Evolutionary conservation across 2,329 filamentous ascomycete genomes (phyloP).

Genomic region (Trichoderma citrinoviride): DNA sequence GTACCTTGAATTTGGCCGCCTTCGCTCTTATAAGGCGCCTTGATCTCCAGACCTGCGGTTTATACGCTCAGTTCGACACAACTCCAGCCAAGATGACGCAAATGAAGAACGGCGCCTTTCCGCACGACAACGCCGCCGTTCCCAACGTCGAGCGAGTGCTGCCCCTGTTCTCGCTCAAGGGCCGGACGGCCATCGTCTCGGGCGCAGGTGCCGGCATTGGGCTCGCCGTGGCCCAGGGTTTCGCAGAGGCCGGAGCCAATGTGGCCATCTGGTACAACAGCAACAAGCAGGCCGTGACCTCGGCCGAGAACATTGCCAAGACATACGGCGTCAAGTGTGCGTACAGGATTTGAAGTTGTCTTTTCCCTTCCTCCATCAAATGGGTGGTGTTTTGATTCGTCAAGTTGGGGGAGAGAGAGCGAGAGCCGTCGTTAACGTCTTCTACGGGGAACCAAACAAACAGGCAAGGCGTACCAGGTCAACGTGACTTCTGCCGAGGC

Average conservation of each 20-base stretch:
- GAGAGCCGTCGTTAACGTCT: neutral
- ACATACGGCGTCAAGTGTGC: constrained; percentile 66
- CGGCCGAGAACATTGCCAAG: constrained; percentile 62
- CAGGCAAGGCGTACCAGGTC: constrained; percentile 50
- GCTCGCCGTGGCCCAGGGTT: constrained; percentile 59
- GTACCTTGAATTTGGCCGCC: no score
- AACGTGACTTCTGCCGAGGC: constrained; percentile 55
- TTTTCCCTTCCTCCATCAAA: no score
- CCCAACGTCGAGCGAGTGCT: constrained; percentile 53
- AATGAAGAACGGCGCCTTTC: constrained; percentile 51
- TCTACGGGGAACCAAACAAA: neutral
- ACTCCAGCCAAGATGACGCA: constrained; percentile 37
- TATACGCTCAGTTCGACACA: neutral
- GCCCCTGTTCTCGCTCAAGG: constrained; percentile 66
- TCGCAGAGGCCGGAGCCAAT: constrained; percentile 69
- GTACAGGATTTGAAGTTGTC: constrained; percentile 29
- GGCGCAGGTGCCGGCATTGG: constrained; percentile 68
- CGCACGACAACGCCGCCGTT: constrained; percentile 53
- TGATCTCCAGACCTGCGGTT: neutral
- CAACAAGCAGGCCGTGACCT: constrained; percentile 61
- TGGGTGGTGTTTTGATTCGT: no score
- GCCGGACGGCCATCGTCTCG: constrained; percentile 67
- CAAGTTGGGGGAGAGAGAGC: no score
- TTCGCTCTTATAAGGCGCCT: no score
- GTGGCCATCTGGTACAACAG: constrained; percentile 71